Percentiles rank a stretch among this genome's conserved stretches.
These are phyloP conservation scores for Salvia hispanica DNA, from an alignment of 257 asterid species.

Conservation along the genomic window DNA sequence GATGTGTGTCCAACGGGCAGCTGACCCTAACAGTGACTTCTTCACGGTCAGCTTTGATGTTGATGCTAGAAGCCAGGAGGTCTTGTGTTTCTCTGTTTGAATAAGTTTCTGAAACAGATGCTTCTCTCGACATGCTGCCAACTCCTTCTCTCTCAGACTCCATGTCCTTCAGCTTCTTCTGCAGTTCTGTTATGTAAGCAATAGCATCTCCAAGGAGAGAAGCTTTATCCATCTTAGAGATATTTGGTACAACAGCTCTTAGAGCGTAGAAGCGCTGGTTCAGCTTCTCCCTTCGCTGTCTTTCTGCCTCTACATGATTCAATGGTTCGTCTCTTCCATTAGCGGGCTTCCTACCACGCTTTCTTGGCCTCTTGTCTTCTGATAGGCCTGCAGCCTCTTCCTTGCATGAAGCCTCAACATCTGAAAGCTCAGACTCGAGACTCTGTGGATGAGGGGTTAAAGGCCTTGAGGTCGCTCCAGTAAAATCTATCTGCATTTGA, in stretches of 20 bases:
- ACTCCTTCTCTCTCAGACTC: constrained; percentile 56
- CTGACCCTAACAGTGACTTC: constrained; percentile 62
- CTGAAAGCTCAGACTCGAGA: constrained; percentile 77
- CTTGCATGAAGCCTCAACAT: constrained; percentile 63
- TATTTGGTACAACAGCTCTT: constrained; percentile 84
- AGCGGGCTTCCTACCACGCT: constrained; percentile 90
- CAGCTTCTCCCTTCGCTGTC: constrained; percentile 85
- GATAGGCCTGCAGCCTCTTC: constrained; percentile 47
- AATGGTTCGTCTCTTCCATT: constrained; percentile 89
- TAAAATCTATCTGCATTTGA: constrained; percentile 70
- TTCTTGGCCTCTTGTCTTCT: constrained; percentile 73
- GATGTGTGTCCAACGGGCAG: constrained; percentile 67
- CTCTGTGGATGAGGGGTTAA: constrained; percentile 39
- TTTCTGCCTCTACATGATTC: constrained; percentile 88
- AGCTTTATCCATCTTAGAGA: constrained; percentile 96
- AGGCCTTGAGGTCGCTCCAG: constrained; percentile 58
- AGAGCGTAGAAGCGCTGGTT: constrained; percentile 85
- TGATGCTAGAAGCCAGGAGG: constrained; percentile 38
- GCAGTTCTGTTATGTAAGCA: constrained; percentile 86
- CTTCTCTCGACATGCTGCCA: constrained; percentile 49
- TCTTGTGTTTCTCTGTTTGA: constrained; percentile 35
- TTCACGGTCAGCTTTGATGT: constrained; percentile 43
- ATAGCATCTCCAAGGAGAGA: constrained; percentile 91
- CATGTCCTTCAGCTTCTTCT: constrained; percentile 74
- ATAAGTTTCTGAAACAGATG: constrained; percentile 39